Evolutionary conservation across 2,329 filamentous ascomycete species (phyloP), one percentile per base, ranked within the genome.

Genomic region (Alternaria novae-zelandiae): DNA sequence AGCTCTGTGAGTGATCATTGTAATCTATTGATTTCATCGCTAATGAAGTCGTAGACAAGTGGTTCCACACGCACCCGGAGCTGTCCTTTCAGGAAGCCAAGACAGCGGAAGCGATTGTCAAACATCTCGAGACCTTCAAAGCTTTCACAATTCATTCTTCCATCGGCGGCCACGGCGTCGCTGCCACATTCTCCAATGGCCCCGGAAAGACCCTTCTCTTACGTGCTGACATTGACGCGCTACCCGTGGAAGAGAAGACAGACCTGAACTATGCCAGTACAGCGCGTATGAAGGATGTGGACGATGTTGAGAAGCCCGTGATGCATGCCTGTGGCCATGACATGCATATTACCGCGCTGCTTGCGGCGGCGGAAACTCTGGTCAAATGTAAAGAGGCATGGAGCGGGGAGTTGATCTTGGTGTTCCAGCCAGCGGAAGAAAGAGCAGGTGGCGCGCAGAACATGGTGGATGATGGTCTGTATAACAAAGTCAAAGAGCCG

Each of bases 391-490:
- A 76, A n/a, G 68, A 82, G 0, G 30, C 65, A 1, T 92, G 90
- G 90, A 80, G 74, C 10, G 90, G 90, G 0, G 91, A 88, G 0
- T 69, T 92, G 20, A 79, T 92, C 6, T 74, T 90, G 7, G 76
- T 88, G 3, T 92, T 92, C 74, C 90, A 92, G 70, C 90, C 90
- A 0, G 86, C 86, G 2, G 90, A 92, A 73, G 90, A 92, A 74
- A 82, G 85, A 2, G 88, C 85, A 0, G 83, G 81, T 0, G 90
- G 90, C 0, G 90, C 90, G 0, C 84, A 85, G 75, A 79, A 87
- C 23, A 90, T 90, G 88, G 81, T 90, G 4, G 84, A 86, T 45
- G 87, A 87, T 68, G 87, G 87, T 0, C 68, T 89, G 32, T 89
- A 88, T 67, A 77, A 84, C 8, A 82, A 80, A 57, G 80, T 88